A percentile compares a stretch with the other conserved stretches of the same genome.
Conservation (phyloP, 495 filamentous ascomycete genomes). For the Talaromyces ruber region DNA sequence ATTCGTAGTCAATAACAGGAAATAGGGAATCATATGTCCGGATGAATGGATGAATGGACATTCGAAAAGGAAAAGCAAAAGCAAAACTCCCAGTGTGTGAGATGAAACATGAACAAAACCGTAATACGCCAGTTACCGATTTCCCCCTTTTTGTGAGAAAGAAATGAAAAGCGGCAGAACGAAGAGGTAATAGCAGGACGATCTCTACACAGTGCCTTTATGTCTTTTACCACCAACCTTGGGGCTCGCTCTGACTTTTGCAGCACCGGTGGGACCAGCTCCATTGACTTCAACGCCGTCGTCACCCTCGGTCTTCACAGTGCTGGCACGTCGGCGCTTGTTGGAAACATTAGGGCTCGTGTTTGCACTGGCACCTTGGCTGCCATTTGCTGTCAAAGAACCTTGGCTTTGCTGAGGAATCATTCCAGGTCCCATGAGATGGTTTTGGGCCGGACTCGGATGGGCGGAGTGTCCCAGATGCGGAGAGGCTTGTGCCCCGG, state of each 20-base stretch:
- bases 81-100: neutral
- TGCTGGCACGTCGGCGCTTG: constrained; percentile 68
- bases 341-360: constrained; percentile 75
- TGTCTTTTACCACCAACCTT: constrained; percentile 46
- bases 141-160: neutral
- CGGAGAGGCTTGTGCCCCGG: constrained; percentile 33
- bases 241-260: constrained; percentile 51
- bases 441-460: constrained; percentile 36
- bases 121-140: constrained; percentile 7
- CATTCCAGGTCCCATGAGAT: constrained; percentile 34
- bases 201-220: constrained; percentile 31
- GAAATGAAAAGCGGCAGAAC: neutral
- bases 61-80: constrained; percentile 1
- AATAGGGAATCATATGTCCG: constrained; percentile 4
- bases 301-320: constrained; percentile 69
- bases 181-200: neutral
- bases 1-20: neutral
- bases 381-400: constrained; percentile 47
- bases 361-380: constrained; percentile 69
- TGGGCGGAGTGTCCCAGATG: constrained; percentile 38
- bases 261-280: constrained; percentile 21
- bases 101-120: constrained; percentile 4
- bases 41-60: neutral
- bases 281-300: constrained; percentile 46
- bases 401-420: constrained; percentile 74